phyloP scores from a whole-genome alignment of 1,284 basidiomycete genomes.

The Sphaerobolus stellatus region DNA sequence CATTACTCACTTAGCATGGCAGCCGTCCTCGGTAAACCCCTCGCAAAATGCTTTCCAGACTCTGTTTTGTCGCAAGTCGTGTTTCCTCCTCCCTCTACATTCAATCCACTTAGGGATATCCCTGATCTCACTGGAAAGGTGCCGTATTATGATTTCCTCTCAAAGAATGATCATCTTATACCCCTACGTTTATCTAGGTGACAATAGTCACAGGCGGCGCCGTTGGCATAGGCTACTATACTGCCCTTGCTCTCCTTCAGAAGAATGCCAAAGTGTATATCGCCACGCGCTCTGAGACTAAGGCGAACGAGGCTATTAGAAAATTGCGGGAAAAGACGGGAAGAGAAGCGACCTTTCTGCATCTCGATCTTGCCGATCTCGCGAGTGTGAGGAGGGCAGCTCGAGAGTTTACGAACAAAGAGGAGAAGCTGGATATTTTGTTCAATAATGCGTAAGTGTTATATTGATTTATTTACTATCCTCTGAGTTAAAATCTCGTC shows the following conservation, averaged over 20 bases:
- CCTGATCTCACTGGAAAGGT: constrained; percentile 51
- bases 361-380: constrained; percentile 61
- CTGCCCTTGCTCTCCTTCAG: constrained; percentile 43
- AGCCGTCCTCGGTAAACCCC: not conserved
- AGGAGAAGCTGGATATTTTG: constrained; percentile 47
- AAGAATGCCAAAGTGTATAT: constrained; percentile 67
- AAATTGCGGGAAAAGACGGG: constrained; percentile 44
- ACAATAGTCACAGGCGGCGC: not conserved
- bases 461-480: no score
- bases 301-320: constrained; percentile 49
- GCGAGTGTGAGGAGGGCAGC: constrained; percentile 51
- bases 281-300: constrained; percentile 50
- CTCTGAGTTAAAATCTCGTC: no score
- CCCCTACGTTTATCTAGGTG: no score
- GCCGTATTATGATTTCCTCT: constrained; percentile 12
- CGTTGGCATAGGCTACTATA: constrained; percentile 19
- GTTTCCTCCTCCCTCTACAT: not conserved
- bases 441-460: constrained; percentile 55
- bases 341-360: constrained; percentile 50
- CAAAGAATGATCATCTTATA: not conserved
- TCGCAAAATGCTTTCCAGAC: not conserved
- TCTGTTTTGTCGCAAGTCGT: not conserved
- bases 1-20: no score
- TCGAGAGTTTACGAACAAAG: constrained; percentile 43
- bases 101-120: constrained; percentile 34